Evolutionary conservation across 2,329 filamentous ascomycete species (phyloP).

Genomic region (Colletotrichum siamense): DNA sequence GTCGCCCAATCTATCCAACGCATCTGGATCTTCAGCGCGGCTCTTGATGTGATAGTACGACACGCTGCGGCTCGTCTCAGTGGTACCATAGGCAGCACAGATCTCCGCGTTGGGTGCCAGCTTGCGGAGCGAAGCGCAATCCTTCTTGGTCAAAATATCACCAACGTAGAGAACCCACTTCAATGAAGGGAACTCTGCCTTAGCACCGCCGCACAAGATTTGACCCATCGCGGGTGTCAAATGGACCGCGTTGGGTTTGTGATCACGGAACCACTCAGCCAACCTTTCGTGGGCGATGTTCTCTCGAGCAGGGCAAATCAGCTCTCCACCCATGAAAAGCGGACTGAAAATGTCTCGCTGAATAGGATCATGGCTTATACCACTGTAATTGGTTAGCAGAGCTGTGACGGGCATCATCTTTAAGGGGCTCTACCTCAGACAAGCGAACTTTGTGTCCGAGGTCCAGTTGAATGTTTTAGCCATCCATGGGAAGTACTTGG

Average conservation of each 20-base stretch:
- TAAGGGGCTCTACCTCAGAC: neutral
- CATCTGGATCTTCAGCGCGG: conserved; percentile 62
- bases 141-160: conserved; percentile 84
- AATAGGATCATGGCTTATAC: conserved; percentile 8
- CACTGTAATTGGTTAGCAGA: neutral
- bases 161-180: conserved; percentile 88
- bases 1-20: conserved; percentile 58
- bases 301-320: conserved; percentile 80
- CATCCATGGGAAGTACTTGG: conserved; percentile 97
- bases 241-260: conserved; percentile 80
- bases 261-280: conserved; percentile 84
- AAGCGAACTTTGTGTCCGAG: neutral
- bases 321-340: conserved; percentile 80
- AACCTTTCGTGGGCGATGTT: conserved; percentile 86
- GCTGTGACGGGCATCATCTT: neutral
- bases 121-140: conserved; percentile 76
- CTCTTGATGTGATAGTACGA: conserved; percentile 78
- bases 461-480: conserved; percentile 68
- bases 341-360: conserved; percentile 83
- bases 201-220: conserved; percentile 84
- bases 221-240: conserved; percentile 97
- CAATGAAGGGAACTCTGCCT: conserved; percentile 76
- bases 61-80: conserved; percentile 65
- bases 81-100: conserved; percentile 88
- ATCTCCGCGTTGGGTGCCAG: conserved; percentile 79